These are phyloP conservation scores for Psidium guajava DNA, from an alignment of 345 rosid genomes.

Conservation along the genomic window DNA sequence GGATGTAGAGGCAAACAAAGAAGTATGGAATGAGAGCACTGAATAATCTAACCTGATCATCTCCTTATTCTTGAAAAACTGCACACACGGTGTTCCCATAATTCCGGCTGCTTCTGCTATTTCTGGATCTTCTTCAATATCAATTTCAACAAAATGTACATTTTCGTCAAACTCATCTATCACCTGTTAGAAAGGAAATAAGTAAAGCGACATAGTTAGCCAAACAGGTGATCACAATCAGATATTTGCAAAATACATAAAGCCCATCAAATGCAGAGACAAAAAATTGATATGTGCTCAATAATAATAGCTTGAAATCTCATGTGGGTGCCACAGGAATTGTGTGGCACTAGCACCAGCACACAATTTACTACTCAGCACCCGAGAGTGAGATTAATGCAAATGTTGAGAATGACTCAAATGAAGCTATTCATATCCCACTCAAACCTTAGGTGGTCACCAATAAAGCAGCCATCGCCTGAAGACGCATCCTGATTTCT, in stretches of 20 bases:
- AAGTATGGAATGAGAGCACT: not conserved
- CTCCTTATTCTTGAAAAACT: slow-evolving; percentile 90
- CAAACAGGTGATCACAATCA: not conserved
- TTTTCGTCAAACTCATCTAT: slow-evolving; percentile 79
- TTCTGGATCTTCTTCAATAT: slow-evolving; percentile 92
- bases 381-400: not conserved
- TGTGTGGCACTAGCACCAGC: not conserved
- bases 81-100: slow-evolving; percentile 97
- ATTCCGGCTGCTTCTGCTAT: slow-evolving; percentile 94
- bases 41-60: slow-evolving; percentile 54
- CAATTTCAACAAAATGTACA: slow-evolving; percentile 91
- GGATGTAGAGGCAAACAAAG: not conserved
- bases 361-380: not conserved
- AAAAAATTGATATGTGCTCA: not conserved
- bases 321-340: not conserved
- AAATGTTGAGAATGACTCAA: not conserved
- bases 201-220: not conserved
- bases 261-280: not conserved
- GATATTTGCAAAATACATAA: not conserved
- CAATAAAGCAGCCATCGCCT: not conserved
- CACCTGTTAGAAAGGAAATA: slow-evolving; percentile 37
- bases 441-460: not conserved
- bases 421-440: not conserved
- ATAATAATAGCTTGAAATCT: not conserved
- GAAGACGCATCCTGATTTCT: not conserved